Base-by-base conservation (phyloP, 2,329 filamentous ascomycete species). In the Pseudogymnoascus sp. region DNA sequence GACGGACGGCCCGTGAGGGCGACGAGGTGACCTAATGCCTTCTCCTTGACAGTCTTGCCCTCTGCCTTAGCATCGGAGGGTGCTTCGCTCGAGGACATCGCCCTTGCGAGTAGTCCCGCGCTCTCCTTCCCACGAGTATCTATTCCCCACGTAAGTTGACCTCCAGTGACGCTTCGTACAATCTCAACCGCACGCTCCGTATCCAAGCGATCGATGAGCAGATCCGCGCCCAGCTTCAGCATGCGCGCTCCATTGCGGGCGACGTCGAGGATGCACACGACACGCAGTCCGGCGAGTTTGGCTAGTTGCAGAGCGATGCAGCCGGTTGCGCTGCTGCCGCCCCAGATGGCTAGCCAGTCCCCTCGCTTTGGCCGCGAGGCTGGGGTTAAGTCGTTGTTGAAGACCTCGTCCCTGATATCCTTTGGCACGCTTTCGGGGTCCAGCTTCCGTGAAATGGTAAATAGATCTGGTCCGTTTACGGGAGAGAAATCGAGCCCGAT, bases 301-400 rank as follows among this genome's bases (percentile, higher is more conserved):
- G 88, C 88, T 1, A 92, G 79, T 69, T 92, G 89, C 3, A 87
- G 79, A 0, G 83, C 79, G 6, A 89, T 78, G 66, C 86, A 82
- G 0, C 87, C 89, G 1, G 86, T 89, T 0, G 87, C 90, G 0
- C 87, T 88, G 77, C 70, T 68, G 79, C 84, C 89, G 64, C 89
- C 89, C 88, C 89, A 92, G 57, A 92, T 83, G 1, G 84, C 85
- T 40, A 92, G 75, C 83, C 87, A 91, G 65, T 92, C 88, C 0
- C 86, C 87, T 0, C 74, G 68, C 44, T 77, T 77, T 0, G 85
- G 82, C 8, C 85, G 77, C 66, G 89, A 86, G 0, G 72, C 69
- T 1, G 76, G 70, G 0, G 71, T 67, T 5, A 88, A 83, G 31
- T 7, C 28, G 0, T 81, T 79, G 0, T 79, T 72, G n/a, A 89